Evolutionary conservation across 2,329 filamentous ascomycete species (phyloP).

Genomic region (Tolypocladium tropicale): DNA sequence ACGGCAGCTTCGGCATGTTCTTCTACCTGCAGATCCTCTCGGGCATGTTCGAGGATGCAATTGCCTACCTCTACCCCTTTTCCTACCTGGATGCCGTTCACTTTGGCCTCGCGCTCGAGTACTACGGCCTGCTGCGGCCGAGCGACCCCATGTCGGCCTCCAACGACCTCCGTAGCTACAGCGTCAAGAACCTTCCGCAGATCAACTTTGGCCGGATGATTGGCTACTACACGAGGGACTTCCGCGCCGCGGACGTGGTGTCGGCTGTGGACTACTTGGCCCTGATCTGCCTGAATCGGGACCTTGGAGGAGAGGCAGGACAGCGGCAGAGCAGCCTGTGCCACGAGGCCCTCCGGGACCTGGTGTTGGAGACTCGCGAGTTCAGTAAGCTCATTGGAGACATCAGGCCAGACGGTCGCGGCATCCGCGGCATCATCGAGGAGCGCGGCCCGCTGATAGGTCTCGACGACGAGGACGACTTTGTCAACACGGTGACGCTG

Average conservation of each 20-base stretch:
- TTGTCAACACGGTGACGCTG: conserved; percentile 83
- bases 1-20: conserved; percentile 75
- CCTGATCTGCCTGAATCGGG: conserved; percentile 83
- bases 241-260: conserved; percentile 80
- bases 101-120: conserved; percentile 81
- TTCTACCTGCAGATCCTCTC: conserved; percentile 87
- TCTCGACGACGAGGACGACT: conserved; percentile 68
- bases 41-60: conserved; percentile 88
- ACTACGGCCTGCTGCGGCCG: conserved; percentile 81
- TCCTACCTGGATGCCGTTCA: conserved; percentile 91
- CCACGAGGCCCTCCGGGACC: conserved; percentile 84
- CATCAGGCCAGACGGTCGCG: conserved; percentile 73
- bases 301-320: conserved; percentile 64
- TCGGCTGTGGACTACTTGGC: conserved; percentile 90
- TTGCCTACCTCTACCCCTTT: conserved; percentile 85
- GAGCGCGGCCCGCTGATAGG: conserved; percentile 73
- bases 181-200: conserved; percentile 61
- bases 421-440: conserved; percentile 81
- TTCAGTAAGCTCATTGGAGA: conserved; percentile 92
- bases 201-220: conserved; percentile 92
- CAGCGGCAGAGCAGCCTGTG: conserved; percentile 72
- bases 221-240: conserved; percentile 91
- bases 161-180: conserved; percentile 58
- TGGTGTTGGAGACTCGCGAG: conserved; percentile 92
- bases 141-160: conserved; percentile 68